These are phyloP conservation scores for Coniochaeta sp. DNA, from an alignment of 2,329 filamentous ascomycete species.

Conservation along the genomic window DNA sequence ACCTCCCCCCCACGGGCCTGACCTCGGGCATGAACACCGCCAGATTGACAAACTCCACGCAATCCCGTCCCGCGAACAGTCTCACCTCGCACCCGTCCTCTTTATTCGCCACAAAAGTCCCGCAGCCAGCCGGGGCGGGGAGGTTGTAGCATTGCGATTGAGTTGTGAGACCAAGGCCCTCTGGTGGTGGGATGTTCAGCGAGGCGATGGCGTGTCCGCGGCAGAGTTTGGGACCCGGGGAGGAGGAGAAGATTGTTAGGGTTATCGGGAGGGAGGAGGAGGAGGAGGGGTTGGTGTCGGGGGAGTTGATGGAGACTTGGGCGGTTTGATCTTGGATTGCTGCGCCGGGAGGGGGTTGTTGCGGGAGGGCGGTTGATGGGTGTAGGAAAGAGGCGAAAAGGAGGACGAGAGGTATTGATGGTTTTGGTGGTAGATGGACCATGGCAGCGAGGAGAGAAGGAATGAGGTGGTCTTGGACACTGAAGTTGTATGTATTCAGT, in stretches of 20 bases:
- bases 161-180: conserved; percentile 13
- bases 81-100: conserved; percentile 28
- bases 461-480: background rate
- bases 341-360: conserved; percentile 8
- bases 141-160: conserved; percentile 26
- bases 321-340: conserved; percentile 17
- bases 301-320: conserved; percentile 31
- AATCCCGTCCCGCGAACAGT: conserved; percentile 26
- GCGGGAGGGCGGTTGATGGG: conserved; percentile 2
- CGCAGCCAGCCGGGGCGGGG: conserved; percentile 24
- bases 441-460: no score
- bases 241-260: conserved; percentile 33
- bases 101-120: conserved; percentile 26
- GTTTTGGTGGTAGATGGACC: background rate
- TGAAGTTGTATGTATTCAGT: no score
- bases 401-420: background rate
- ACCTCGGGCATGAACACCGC: conserved; percentile 28
- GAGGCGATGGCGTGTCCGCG: conserved; percentile 21
- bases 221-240: conserved; percentile 27
- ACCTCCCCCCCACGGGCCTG: conserved; percentile 23
- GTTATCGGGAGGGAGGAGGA: conserved; percentile 38
- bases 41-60: conserved; percentile 24
- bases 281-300: conserved; percentile 29
- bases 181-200: conserved; percentile 20
- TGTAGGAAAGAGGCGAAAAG: background rate